phyloP scores from a whole-genome alignment of 345 rosid genomes.

The Pugionium dolabratum region DNA sequence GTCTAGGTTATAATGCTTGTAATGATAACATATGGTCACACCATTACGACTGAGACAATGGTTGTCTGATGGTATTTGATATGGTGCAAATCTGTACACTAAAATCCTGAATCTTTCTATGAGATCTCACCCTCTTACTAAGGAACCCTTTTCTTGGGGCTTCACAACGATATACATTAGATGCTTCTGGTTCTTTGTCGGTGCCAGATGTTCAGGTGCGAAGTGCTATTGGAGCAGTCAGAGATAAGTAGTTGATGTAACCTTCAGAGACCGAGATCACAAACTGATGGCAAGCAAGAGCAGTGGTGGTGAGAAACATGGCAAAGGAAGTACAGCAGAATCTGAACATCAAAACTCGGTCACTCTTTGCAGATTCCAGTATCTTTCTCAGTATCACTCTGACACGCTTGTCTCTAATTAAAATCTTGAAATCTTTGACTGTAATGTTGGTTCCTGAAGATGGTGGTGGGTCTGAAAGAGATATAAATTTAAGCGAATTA shows the following conservation, averaged over 20 bases:
- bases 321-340: constrained; percentile 61
- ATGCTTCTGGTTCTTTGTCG: background rate
- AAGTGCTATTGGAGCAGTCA: constrained; percentile 52
- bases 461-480: constrained; percentile 42
- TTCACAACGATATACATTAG: constrained; percentile 26
- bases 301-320: constrained; percentile 58
- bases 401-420: constrained; percentile 66
- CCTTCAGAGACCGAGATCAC: constrained; percentile 60
- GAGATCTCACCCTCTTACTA: constrained; percentile 5
- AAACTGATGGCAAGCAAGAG: constrained; percentile 62
- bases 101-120: constrained; percentile 17
- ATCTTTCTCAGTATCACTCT: constrained; percentile 63
- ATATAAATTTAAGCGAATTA: constrained; percentile 28
- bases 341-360: constrained; percentile 62
- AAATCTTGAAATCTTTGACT: constrained; percentile 45
- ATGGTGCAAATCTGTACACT: constrained; percentile 28
- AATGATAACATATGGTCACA: constrained; percentile 11
- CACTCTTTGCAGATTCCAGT: constrained; percentile 56
- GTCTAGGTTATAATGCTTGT: constrained; percentile 9
- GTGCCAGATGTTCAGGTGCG: constrained; percentile 28
- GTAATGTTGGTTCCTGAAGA: constrained; percentile 47
- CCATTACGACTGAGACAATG: constrained; percentile 1
- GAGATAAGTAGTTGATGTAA: constrained; percentile 44
- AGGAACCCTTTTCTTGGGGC: constrained; percentile 5
- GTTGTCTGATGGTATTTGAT: constrained; percentile 18